Evolutionary conservation across 306 rosid genomes (phyloP).

Genomic region (Quercus aquifolioides): DNA sequence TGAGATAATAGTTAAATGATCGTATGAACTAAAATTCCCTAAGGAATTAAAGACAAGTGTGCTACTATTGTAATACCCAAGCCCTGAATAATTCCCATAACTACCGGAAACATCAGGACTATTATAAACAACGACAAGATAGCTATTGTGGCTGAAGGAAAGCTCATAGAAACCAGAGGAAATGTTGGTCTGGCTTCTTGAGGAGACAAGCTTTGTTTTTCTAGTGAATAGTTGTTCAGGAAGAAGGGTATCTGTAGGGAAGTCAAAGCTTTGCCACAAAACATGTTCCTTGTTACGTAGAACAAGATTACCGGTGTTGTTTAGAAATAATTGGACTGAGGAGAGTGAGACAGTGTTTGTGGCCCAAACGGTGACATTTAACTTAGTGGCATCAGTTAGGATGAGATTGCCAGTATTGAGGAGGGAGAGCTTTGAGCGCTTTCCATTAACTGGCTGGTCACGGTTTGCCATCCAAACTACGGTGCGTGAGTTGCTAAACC

Average conservation of each 20-base stretch:
- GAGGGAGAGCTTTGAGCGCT: conserved; percentile 41
- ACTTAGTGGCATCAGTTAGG: conserved; percentile 28
- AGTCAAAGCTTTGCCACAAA: conserved; percentile 46
- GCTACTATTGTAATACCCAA: conserved; percentile 7
- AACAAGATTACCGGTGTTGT: conserved; percentile 39
- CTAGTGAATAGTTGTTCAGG: conserved; percentile 34
- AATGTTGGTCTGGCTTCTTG: conserved; percentile 17
- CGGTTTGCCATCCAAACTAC: conserved; percentile 50
- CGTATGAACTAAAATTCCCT: conserved; percentile 2
- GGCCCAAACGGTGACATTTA: conserved; percentile 29
- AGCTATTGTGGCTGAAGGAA: background rate
- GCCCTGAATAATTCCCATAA: conserved; percentile 19
- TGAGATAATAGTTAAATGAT: background rate
- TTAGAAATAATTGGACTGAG: conserved; percentile 7
- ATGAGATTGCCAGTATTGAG: conserved; percentile 34
- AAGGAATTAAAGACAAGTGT: conserved; percentile 4
- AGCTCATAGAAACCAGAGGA: conserved; percentile 35
- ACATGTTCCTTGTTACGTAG: conserved; percentile 2
- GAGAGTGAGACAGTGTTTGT: background rate
- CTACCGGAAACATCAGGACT: conserved; percentile 20
- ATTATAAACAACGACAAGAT: conserved; percentile 10
- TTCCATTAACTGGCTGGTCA: conserved; percentile 39
- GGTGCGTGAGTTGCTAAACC: conserved; percentile 18
- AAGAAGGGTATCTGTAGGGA: conserved; percentile 45
- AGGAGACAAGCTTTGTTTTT: conserved; percentile 16